Evolutionary conservation across 2,329 filamentous ascomycete genomes (phyloP).

Genomic region (Verticillium dahliae): DNA sequence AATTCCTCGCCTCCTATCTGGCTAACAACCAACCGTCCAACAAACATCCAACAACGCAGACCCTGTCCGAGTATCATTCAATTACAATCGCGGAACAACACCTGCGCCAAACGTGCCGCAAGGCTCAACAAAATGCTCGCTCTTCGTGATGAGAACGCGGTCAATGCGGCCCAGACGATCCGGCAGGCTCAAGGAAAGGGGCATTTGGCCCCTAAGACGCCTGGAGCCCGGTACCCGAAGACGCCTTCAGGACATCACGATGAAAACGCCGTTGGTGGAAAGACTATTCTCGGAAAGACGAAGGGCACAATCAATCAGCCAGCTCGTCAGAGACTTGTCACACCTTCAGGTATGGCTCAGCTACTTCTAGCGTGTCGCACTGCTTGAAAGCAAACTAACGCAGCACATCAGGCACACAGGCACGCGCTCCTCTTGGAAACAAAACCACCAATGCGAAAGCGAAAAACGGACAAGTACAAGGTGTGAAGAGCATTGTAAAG

Average conservation of each 20-base stretch:
- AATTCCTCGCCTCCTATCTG: not conserved
- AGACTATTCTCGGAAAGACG: slow-evolving; percentile 45
- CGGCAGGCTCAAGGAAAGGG: slow-evolving; percentile 12
- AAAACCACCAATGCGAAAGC: slow-evolving; percentile 96
- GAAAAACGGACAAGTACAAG: slow-evolving; percentile 58
- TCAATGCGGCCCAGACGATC: slow-evolving; percentile 12
- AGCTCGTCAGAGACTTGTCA: slow-evolving; percentile 11
- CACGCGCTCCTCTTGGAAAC: slow-evolving; percentile 76
- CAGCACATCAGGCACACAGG: slow-evolving; percentile 48
- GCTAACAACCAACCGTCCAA: not conserved
- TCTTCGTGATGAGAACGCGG: slow-evolving; percentile 12
- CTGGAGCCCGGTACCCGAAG: slow-evolving; percentile 68
- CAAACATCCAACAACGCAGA: not conserved
- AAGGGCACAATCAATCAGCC: slow-evolving; percentile 30
- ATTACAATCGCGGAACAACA: not conserved
- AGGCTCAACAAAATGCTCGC: slow-evolving; percentile 8
- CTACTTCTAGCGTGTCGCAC: not conserved
- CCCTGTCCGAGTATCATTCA: not conserved
- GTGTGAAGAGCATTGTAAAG: slow-evolving; percentile 51
- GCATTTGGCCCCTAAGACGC: slow-evolving; percentile 65
- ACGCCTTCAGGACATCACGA: slow-evolving; percentile 79
- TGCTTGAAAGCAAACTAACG: not conserved
- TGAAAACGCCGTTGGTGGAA: slow-evolving; percentile 68
- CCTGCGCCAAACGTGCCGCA: not conserved
- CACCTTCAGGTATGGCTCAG: slow-evolving; percentile 10